Evolutionary conservation across 2,329 filamentous ascomycete species (phyloP), one percentile per base, ranked within the genome.

Genomic region (Colletotrichum viniferum): DNA sequence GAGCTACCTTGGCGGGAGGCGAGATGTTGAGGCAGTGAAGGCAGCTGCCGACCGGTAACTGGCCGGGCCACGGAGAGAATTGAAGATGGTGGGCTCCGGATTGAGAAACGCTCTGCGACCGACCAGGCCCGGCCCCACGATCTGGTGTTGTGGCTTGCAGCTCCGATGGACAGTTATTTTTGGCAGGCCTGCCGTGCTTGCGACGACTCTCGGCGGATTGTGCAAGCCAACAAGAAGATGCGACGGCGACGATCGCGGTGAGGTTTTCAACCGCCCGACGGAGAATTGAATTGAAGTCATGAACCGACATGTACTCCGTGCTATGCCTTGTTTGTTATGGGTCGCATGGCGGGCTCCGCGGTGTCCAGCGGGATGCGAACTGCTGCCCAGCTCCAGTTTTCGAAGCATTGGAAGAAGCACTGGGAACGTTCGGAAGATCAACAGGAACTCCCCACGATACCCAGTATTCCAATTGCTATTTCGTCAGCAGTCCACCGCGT

Each of bases 121-220:
- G 32, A 56, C 38, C 26, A 48, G 32, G 32, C 16, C 43, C 43
- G 43, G 62, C 62, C 69, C 62, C 43, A 55, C 32, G 58, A 64
- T 69, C 69, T 62, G 56, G 43, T 75, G 56, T 58, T 75, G 63
- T 68, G 72, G 68, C 72, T 71, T 71, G 56, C 55, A 52, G 21
- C 38, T 62, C 43, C 56, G 63, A 64, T 60, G 55, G 69, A 64
- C 48, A 24, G 69, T n/a, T 73, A 60, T 73, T 68, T 64, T 73
- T 73, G 58, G 63, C 32, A 73, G 7, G 13, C 5, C 24, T 68
- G 24, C n/a, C 56, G 28, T 48, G 26, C 26, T 69, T 36, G 56
- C 69, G 60, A 65, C 67, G 28, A 52, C 61, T 32, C 16, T 66
- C 43, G 43, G 43, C 52, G 24, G 16, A 32, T 62, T 61, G 16